Conservation (phyloP, 345 rosid species). For the Salix exigua region DNA sequence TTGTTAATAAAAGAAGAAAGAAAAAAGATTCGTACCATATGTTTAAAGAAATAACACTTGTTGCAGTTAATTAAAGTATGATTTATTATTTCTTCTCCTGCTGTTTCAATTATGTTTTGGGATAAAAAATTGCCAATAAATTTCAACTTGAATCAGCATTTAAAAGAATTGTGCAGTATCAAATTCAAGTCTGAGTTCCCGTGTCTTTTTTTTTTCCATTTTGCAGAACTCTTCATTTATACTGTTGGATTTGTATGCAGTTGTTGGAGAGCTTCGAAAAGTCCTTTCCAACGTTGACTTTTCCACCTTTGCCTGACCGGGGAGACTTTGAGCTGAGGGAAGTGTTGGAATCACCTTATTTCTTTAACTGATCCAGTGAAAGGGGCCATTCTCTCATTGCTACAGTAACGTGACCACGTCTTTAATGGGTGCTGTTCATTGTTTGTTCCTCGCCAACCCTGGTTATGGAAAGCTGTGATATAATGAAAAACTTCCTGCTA, state of each 20-base stretch:
- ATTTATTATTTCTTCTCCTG: background rate
- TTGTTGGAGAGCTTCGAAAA: slow-evolving; percentile 79
- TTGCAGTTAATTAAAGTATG: background rate
- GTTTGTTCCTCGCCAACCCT: slow-evolving; percentile 1
- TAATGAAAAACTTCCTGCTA: background rate
- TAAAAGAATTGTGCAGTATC: background rate
- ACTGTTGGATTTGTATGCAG: slow-evolving; percentile 33
- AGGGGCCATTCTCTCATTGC: background rate
- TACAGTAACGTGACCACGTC: background rate
- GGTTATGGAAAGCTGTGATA: background rate
- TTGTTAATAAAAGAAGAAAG: background rate
- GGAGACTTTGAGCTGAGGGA: slow-evolving; percentile 80
- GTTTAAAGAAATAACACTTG: background rate
- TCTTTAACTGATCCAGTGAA: slow-evolving; percentile 62
- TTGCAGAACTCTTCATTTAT: too few relatives aligned
- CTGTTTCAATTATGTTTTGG: background rate
- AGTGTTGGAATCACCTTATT: slow-evolving; percentile 81
- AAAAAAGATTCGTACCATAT: background rate
- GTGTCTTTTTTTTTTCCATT: background rate
- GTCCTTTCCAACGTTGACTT: slow-evolving; percentile 62
- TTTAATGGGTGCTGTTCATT: background rate
- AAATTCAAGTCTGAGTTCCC: background rate
- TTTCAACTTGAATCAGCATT: background rate
- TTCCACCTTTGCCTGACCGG: slow-evolving; percentile 82
- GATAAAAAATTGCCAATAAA: background rate